Evolutionary conservation across 2,329 filamentous ascomycete genomes (phyloP), one percentile per base, ranked within the genome.

Genomic region (Ramichloridium luteum): DNA sequence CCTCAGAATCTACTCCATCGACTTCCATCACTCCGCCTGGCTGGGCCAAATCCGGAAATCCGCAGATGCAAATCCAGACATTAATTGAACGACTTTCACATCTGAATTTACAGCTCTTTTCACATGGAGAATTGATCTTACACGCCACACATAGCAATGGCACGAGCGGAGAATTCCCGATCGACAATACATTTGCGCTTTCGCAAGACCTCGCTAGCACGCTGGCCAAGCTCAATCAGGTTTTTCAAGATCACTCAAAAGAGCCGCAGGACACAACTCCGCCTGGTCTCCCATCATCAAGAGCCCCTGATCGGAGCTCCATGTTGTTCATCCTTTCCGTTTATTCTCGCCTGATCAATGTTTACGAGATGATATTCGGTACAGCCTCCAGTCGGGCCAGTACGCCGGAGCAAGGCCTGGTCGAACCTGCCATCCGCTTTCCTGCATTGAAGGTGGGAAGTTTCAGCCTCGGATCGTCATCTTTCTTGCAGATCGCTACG

Each of bases 401-500:
- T 8, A 8, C n/a, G 8, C 20, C 20, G 8, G n/a, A 8, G 20
- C 20, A n/a, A 8, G 20, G 20, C n/a, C 20, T 23, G 20, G n/a
- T 23, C 8, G 20, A 23, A 23, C 20, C 20, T 23, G 20, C 8
- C n/a, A 23, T 8, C 8, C 8, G 8, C 8, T n/a, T 23, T 8
- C 20, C 20, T 8, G 20, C 20, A 8, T n/a, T 23, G 20, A 8
- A n/a, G 8, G n/a, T 8, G 8, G 20, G 20, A 23, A 8, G 8
- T 8, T 23, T 23, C 20, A 23, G 8, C n/a, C n/a, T 23, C 8
- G 8, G n/a, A 8, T 23, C 20, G 20, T 23, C 20, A n/a, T n/a
- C 20, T 23, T n/a, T 23, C 8, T n/a, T 23, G 20, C 20, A n/a
- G 20, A 23, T 23, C 20, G 20, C 20, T 23, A n/a, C 20, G n/a